Evolutionary conservation across 2,329 filamentous ascomycete species (phyloP).

Genomic region (Sclerotinia nivalis): DNA sequence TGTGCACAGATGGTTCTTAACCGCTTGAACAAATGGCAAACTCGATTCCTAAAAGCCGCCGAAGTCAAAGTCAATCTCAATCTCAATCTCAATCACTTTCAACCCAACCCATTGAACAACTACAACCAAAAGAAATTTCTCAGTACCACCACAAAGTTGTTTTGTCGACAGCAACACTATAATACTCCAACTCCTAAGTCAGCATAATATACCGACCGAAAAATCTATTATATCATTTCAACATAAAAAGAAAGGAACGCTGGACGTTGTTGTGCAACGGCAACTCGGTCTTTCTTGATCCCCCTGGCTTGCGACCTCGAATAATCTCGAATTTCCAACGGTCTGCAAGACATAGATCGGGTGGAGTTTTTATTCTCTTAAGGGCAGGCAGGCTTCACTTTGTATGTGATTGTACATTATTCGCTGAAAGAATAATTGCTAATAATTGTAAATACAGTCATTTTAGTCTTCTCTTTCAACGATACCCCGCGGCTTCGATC

Average conservation of each 20-base stretch:
- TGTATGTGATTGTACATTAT: conserved; percentile 17
- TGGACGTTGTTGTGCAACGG: conserved; percentile 17
- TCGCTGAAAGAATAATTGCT: conserved; percentile 3
- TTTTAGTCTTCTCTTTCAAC: conserved; percentile 30
- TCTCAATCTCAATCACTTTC: neutral
- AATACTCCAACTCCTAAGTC: neutral
- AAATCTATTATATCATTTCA: neutral
- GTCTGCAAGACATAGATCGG: conserved; percentile 10
- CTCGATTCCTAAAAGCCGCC: conserved; percentile 5
- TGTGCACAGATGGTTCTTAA: neutral
- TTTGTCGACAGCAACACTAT: neutral
- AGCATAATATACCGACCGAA: neutral
- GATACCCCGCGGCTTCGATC: conserved; percentile 37
- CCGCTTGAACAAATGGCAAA: conserved; percentile 22
- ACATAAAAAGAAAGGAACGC: neutral
- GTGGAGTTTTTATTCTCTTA: neutral
- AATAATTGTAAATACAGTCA: conserved; percentile 9
- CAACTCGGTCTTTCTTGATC: conserved; percentile 1
- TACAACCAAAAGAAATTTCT: neutral
- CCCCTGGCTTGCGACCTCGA: conserved; percentile 14
- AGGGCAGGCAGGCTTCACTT: conserved; percentile 7
- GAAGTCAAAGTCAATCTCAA: too few species aligned
- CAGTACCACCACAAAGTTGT: neutral
- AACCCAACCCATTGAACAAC: conserved; percentile 9
- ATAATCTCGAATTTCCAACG: neutral